Conservation (phyloP, 2,329 filamentous ascomycete species). For the Lasiodiplodia hormozganensis region DNA sequence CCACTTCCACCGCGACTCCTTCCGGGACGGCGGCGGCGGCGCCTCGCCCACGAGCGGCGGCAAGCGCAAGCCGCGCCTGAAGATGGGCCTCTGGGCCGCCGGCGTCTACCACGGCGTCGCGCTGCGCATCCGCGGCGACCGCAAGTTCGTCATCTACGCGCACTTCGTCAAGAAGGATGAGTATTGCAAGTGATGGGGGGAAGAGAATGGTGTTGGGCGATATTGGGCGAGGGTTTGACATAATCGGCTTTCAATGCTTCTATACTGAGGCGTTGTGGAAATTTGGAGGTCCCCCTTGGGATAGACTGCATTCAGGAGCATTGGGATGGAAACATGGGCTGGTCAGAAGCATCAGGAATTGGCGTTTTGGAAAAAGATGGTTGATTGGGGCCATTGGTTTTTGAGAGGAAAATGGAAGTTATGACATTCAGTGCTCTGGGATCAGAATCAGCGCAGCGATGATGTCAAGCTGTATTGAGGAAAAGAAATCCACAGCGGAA, state of each 20-base stretch:
- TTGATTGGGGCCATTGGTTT: not conserved
- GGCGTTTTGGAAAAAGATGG: no score
- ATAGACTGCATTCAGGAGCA: no score
- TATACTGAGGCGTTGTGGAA: no score
- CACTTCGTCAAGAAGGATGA: constrained; percentile 4
- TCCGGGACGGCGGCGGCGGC: not conserved
- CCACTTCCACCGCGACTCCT: not conserved
- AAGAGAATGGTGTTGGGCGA: not conserved
- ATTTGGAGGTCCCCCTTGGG: no score
- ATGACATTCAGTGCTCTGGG: not conserved
- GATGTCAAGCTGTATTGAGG: not conserved
- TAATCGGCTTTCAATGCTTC: not conserved
- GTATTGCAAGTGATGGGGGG: not conserved
- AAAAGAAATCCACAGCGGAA: not conserved
- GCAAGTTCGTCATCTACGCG: constrained; percentile 11
- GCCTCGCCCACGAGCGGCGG: not conserved
- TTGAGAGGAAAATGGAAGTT: not conserved
- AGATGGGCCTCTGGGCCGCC: not conserved
- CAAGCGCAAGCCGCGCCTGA: constrained; percentile 1
- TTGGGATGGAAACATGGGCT: no score
- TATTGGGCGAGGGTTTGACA: not conserved
- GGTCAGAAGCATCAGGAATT: no score
- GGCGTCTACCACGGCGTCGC: constrained; percentile 3
- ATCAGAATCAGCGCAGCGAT: not conserved
- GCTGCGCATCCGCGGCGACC: not conserved